These are phyloP conservation scores for Artemisia argyi DNA, from an alignment of 129 eudicot species.

Conservation along the genomic window DNA sequence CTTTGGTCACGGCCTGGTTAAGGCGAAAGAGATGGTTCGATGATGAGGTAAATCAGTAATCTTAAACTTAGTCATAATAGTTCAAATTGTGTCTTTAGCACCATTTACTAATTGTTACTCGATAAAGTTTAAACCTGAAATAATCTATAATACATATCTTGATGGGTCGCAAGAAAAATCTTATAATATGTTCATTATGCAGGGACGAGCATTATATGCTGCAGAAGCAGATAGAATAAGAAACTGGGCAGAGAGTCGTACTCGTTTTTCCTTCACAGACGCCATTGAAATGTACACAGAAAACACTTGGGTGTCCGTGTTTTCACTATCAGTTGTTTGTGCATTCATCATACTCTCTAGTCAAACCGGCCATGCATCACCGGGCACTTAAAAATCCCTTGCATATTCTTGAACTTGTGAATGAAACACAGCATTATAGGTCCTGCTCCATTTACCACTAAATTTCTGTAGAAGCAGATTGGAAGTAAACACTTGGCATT, in stretches of 20 bases:
- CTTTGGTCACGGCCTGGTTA: conserved; percentile 87
- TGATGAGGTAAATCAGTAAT: conserved; percentile 55
- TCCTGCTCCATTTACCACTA: conserved; percentile 3
- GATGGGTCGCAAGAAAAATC: neutral
- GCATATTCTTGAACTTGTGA: neutral
- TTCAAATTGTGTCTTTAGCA: neutral
- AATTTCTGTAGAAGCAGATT: conserved; percentile 7
- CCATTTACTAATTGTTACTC: neutral
- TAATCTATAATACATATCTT: neutral
- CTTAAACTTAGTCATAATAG: neutral
- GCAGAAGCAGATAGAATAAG: conserved; percentile 74
- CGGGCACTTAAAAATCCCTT: conserved; percentile 40
- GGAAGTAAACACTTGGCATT: neutral
- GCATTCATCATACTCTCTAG: conserved; percentile 93
- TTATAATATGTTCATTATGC: conserved; percentile 15
- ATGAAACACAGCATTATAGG: conserved; percentile 14
- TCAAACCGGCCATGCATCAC: conserved; percentile 53
- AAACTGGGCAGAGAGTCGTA: conserved; percentile 90
- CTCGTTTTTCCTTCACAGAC: conserved; percentile 83
- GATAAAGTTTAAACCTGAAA: conserved; percentile 17
- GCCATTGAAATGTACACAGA: conserved; percentile 97
- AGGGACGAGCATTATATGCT: conserved; percentile 86
- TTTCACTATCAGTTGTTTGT: conserved; percentile 98
- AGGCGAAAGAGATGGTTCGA: conserved; percentile 87
- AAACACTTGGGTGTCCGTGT: conserved; percentile 89